Evolutionary conservation across 163 green algal genomes (phyloP).

Genomic region (Picocystis sp.): DNA sequence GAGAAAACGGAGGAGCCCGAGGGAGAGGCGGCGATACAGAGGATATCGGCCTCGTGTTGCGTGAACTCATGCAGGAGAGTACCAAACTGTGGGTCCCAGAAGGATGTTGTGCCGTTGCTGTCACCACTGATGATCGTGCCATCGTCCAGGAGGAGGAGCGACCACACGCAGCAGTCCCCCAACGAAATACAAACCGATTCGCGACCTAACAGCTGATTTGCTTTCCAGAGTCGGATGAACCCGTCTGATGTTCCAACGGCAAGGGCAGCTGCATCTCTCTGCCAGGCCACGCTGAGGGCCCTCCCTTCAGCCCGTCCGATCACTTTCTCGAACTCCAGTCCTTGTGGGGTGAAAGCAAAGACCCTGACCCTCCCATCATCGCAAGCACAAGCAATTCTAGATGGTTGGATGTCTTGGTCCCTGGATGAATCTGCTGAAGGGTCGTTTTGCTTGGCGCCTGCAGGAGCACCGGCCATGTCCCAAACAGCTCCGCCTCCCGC

Average conservation of each 20-base stretch:
- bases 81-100: slow-evolving; percentile 72
- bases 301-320: slow-evolving; percentile 41
- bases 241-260: slow-evolving; percentile 26
- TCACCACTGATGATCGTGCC: slow-evolving; percentile 75
- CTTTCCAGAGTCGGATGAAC: background rate
- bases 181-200: slow-evolving; percentile 67
- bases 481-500: slow-evolving; percentile 48
- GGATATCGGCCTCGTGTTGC: slow-evolving; percentile 61
- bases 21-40: slow-evolving; percentile 48
- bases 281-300: slow-evolving; percentile 1
- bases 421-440: too few relatives aligned
- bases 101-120: slow-evolving; percentile 47
- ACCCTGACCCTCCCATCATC: slow-evolving; percentile 3
- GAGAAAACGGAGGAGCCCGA: slow-evolving; percentile 58
- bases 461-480: slow-evolving; percentile 23
- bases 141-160: slow-evolving; percentile 56
- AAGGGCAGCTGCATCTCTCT: slow-evolving; percentile 14
- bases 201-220: slow-evolving; percentile 13
- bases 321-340: slow-evolving; percentile 30
- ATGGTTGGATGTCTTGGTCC: too few relatives aligned
- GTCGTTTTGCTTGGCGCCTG: slow-evolving; percentile 22
- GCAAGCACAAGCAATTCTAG: background rate
- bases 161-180: slow-evolving; percentile 56
- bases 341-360: slow-evolving; percentile 35
- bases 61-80: slow-evolving; percentile 48